Base-by-base conservation (phyloP, 208 protist genomes). In the Entamoeba histolytica region DNA sequence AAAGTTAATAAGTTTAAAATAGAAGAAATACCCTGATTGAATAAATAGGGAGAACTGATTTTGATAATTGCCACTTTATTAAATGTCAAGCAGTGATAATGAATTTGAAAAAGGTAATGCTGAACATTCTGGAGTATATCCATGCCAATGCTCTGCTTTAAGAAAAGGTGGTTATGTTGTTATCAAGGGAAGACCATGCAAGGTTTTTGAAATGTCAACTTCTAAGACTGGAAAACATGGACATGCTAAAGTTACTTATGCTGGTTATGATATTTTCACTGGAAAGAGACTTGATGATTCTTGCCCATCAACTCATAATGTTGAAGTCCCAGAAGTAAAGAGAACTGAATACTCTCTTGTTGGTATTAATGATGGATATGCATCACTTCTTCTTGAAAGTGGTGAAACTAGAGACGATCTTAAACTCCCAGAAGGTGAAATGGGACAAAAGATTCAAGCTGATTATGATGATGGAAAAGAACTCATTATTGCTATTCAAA, bases 201-300 rank as follows among this genome's bases (percentile, higher is more conserved):
- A 94, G 61, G 49, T 95, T 28, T 28, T 44, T 78, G 73, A 94
- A 14, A 78, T 91, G 57, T 91, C 55, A 14, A 49, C 49, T 31
- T 95, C 92, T 3, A 95, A 95, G 61, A 94, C 94, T 39, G 94
- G 94, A n/a, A 95, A 95, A 93, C 94, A 95, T 49, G 94, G 94
- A 92, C 94, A 94, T 39, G 94, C 94, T n/a, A 95, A 95, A 50
- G 55, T 28, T 49, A 92, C 28, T 8, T 91, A 93, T 44, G 61
- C 49, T 49, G 93, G 78, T 49, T 57, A 91, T 61, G 93, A 95
- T 55, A 95, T 95, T 92, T 95, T 95, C 57, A 93, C 78, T 49
- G 93, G 93, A 44, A 91, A 91, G 19, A 95, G 94, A 78, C 52
- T 69, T 47, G 94, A 95, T 78, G 92, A 93, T 47, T 39, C 92